Conservation (phyloP, 805 yeast genomes). For the Lipomyces lipofer region DNA sequence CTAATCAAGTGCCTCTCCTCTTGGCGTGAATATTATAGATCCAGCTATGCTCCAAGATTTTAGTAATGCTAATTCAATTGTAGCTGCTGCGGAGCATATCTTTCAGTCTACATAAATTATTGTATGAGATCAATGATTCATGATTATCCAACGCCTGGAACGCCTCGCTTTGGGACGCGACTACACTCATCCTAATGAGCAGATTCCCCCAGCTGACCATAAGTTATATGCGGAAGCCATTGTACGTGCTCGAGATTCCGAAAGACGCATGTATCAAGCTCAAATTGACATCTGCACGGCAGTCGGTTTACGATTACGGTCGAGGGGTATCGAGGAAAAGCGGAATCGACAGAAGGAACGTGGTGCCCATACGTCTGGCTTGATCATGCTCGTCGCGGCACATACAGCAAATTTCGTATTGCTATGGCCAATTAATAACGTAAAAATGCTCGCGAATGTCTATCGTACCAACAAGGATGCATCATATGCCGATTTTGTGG, state of each 20-base stretch:
- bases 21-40: too few relatives aligned
- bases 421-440: not conserved
- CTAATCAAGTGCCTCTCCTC: too few relatives aligned
- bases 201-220: not conserved
- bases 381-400: not conserved
- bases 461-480: not conserved
- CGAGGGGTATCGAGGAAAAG: not conserved
- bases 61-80: too few relatives aligned
- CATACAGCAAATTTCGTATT: not conserved
- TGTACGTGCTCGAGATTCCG: not conserved
- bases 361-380: not conserved
- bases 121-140: not conserved
- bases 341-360: not conserved
- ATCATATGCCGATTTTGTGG: not conserved
- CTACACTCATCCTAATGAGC: not conserved
- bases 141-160: not conserved
- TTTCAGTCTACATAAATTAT: not conserved
- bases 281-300: not conserved
- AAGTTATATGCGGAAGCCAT: not conserved
- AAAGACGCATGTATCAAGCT: not conserved
- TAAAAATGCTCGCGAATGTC: not conserved
- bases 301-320: not conserved
- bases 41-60: too few relatives aligned
- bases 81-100: not conserved
- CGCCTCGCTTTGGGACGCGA: slow-evolving; percentile 3